Conservation (phyloP, 129 eudicot species). For the Centaurea solstitialis region DNA sequence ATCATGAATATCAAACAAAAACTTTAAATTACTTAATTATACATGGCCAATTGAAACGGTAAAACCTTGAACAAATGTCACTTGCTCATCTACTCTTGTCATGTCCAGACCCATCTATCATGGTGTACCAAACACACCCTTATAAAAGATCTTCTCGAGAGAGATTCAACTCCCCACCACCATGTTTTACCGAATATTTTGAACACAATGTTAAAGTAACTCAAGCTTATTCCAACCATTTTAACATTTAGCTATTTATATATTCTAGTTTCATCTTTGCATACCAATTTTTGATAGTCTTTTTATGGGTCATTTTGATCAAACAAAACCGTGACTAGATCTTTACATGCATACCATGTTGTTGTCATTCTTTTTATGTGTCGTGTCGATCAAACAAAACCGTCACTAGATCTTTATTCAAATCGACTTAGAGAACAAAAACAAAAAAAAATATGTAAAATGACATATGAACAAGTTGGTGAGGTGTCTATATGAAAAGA, state of each 20-base stretch:
- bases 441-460: slow-evolving; percentile 7
- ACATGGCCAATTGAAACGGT: not conserved
- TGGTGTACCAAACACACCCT: not conserved
- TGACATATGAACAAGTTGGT: slow-evolving; percentile 2
- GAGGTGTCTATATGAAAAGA: slow-evolving; percentile 17
- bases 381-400: not conserved
- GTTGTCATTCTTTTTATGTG: not conserved
- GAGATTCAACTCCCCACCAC: not conserved
- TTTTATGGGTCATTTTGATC: not conserved
- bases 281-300: not conserved
- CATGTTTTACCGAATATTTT: not conserved
- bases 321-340: not conserved
- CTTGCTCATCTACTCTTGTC: not conserved
- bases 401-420: not conserved
- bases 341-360: not conserved
- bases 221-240: not conserved
- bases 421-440: not conserved
- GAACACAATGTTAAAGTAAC: not conserved
- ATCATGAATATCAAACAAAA: not conserved
- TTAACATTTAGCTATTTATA: not conserved
- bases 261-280: not conserved
- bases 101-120: not conserved
- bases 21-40: not conserved
- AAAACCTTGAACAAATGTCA: not conserved
- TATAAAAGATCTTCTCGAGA: not conserved